A percentile compares a stretch with the other conserved stretches of the same genome.
Evolutionary conservation across 2,329 filamentous ascomycete genomes (phyloP).

Genomic region (Trichoderma citrinoviride): DNA sequence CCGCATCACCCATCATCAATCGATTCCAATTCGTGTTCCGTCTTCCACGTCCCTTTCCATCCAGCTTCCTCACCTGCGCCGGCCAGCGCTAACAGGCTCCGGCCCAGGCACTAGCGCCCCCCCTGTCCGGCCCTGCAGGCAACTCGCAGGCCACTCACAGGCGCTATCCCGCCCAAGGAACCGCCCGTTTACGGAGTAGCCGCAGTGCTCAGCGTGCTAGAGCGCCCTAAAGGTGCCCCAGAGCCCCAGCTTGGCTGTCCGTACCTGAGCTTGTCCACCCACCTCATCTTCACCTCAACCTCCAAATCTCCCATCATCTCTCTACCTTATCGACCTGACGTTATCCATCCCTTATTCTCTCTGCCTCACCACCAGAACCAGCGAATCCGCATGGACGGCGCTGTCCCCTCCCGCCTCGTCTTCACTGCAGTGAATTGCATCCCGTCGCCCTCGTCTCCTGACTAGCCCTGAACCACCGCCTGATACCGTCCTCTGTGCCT

Average conservation of each 20-base stretch:
- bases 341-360: slow-evolving; percentile 3
- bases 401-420: background rate
- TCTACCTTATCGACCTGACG: background rate
- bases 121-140: slow-evolving; percentile 6
- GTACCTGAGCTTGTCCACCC: background rate
- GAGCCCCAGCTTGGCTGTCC: background rate
- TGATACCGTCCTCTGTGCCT: background rate
- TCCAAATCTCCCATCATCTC: background rate
- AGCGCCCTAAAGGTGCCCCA: background rate
- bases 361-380: background rate
- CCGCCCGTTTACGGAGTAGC: slow-evolving; percentile 7
- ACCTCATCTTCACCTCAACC: background rate
- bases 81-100: background rate
- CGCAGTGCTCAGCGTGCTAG: background rate
- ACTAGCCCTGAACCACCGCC: background rate
- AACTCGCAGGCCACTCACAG: background rate
- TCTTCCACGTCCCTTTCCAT: background rate
- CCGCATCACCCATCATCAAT: too few relatives aligned
- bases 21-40: too few relatives aligned
- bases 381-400: background rate
- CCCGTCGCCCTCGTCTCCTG: background rate
- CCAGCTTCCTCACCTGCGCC: background rate
- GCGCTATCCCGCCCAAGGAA: background rate
- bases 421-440: background rate
- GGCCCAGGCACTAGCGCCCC: slow-evolving; percentile 10